phyloP scores from a whole-genome alignment of 495 filamentous ascomycete species.

The Podospora fimiseda region DNA sequence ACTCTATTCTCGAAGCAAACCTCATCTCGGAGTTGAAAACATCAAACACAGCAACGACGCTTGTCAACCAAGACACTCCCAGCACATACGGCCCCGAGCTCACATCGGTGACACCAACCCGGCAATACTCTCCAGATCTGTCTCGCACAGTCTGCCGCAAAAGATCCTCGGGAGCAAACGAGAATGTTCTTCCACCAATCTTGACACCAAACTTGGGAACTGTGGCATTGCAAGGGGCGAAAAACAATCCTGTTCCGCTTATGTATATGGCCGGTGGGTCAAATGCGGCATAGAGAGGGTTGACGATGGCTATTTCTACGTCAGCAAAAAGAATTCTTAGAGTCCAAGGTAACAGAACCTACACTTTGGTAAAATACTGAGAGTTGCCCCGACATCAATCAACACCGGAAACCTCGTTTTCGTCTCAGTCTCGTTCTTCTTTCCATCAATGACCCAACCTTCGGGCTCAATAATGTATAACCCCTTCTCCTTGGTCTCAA shows the following conservation, averaged over 20 bases:
- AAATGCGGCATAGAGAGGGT: constrained; percentile 44
- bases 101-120: constrained; percentile 36
- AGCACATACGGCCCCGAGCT: constrained; percentile 43
- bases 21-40: constrained; percentile 38
- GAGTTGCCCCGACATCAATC: constrained; percentile 36
- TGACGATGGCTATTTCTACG: constrained; percentile 29
- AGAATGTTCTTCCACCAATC: constrained; percentile 46
- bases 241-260: constrained; percentile 34
- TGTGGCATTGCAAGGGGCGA: constrained; percentile 49
- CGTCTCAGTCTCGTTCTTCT: constrained; percentile 11
- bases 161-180: constrained; percentile 49
- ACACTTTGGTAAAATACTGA: constrained; percentile 32
- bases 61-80: constrained; percentile 55
- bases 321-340: neutral
- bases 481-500: constrained; percentile 22
- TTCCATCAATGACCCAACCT: constrained; percentile 20
- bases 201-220: constrained; percentile 48
- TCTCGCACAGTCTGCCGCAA: constrained; percentile 37
- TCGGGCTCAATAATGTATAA: constrained; percentile 29
- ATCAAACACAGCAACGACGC: constrained; percentile 56
- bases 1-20: constrained; percentile 21
- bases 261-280: constrained; percentile 44
- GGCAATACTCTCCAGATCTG: constrained; percentile 34
- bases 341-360: neutral
- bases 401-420: constrained; percentile 31